Conservation (phyloP, 257 asterid species). For the Nicotiana obtusifolia region DNA sequence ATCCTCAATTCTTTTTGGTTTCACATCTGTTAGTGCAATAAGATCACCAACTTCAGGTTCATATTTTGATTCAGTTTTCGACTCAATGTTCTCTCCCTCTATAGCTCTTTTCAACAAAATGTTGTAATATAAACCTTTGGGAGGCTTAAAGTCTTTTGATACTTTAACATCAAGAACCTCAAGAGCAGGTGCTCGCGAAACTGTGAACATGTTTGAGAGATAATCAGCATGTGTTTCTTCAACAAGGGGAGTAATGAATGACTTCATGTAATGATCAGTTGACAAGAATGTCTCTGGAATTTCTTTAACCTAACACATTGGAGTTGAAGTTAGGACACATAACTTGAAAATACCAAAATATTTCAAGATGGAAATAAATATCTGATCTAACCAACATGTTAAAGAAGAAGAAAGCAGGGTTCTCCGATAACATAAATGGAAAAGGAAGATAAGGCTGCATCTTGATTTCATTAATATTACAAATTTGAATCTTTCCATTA, state of each 20-base stretch:
- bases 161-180: conserved; percentile 8
- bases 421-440: no score
- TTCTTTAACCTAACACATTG: conserved; percentile 21
- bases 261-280: conserved; percentile 20
- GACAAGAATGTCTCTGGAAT: conserved; percentile 30
- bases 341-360: not conserved
- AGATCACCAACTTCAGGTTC: conserved; percentile 35
- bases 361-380: not conserved
- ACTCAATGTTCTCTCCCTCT: not conserved
- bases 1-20: conserved; percentile 29
- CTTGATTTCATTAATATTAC: no score
- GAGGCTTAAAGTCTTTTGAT: not conserved
- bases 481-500: no score
- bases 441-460: no score
- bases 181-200: conserved; percentile 24
- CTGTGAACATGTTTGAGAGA: conserved; percentile 23
- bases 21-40: conserved; percentile 28
- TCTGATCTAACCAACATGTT: not conserved
- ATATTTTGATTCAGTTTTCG: not conserved
- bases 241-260: conserved; percentile 36
- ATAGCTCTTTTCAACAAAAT: not conserved
- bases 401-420: no score
- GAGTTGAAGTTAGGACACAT: not conserved
- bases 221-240: conserved; percentile 28
- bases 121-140: not conserved